Base-by-base conservation (phyloP, 1,139 yeast species). In the Wickerhamiella infanticola region DNA sequence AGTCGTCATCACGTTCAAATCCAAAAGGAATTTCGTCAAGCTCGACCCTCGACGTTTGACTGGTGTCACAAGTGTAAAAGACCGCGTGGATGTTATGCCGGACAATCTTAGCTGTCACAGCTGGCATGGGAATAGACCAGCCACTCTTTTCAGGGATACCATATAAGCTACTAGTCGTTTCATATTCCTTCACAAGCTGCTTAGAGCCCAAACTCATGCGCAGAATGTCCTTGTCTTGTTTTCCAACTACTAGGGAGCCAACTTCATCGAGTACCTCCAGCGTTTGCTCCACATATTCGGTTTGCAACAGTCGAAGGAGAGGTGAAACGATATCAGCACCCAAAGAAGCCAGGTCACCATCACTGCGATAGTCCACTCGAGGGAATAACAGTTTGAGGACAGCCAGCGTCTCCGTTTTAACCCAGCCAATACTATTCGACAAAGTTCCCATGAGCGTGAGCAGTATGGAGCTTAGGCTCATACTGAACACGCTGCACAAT, bases 101-200 rank as follows among this genome's bases (percentile, higher is more conserved):
- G 0, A 97, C 84, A 9, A 81, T 75, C 0, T 94, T 81, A 0
- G 96, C 85, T 0, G 94, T 80, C 35, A 83, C 77, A 0, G 88
- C 83, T 0, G 97, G 95, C 90, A 83, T 81, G 2, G 97, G 94
- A 43, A 93, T 79, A 0, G 96, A 80, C 99, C 99, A 93, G 1
- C 99, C 99, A 58, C 80, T 79, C n/a, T 84, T 95, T 50, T 86
- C 95, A 0, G 98, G 98, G 24, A 88, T 79, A 13, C 98, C 98
- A 67, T 86, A 93, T 47, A 90, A 67, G 0, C 96, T 85, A 0
- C 94, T 90, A 1, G 94, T 80, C 54, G 76, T 78, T 54, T 83
- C 95, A 57, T 81, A 82, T 54, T 84, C 94, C 52, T 81, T 83
- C 55, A 81, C 75, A 56, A 81, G 69, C 3, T 84, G 75, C 18